These are phyloP conservation scores for Dictyostelium intermedium DNA, from an alignment of 78 protist species.

Conservation along the genomic window DNA sequence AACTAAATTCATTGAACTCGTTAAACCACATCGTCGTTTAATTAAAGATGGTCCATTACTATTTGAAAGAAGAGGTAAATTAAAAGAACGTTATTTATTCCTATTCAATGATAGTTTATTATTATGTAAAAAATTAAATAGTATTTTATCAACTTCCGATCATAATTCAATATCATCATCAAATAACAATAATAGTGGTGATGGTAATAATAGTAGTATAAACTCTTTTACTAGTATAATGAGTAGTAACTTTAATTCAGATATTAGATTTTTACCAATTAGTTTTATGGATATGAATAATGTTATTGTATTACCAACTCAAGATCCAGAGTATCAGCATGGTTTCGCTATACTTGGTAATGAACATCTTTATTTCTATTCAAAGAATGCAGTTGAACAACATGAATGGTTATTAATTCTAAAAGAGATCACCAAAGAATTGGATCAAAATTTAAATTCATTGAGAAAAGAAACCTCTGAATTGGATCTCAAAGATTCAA, in stretches of 20 bases:
- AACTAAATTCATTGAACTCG: slow-evolving; percentile 43
- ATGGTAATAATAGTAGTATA: neutral
- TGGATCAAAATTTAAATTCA: slow-evolving; percentile 21
- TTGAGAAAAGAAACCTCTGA: slow-evolving; percentile 17
- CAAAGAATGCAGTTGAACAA: slow-evolving; percentile 51
- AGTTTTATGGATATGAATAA: neutral
- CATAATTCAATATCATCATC: neutral
- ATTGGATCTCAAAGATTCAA: slow-evolving; percentile 1
- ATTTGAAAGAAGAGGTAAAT: slow-evolving; percentile 49
- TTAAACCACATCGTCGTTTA: slow-evolving; percentile 49
- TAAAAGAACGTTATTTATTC: slow-evolving; percentile 56
- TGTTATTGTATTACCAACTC: slow-evolving; percentile 28
- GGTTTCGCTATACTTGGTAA: slow-evolving; percentile 65
- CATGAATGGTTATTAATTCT: slow-evolving; percentile 42
- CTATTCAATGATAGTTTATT: slow-evolving; percentile 49
- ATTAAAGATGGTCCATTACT: slow-evolving; percentile 40
- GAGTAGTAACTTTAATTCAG: neutral
- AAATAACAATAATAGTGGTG: neutral
- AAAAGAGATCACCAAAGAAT: slow-evolving; percentile 40
- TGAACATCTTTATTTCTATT: slow-evolving; percentile 61
- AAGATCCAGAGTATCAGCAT: slow-evolving; percentile 38
- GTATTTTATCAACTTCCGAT: neutral
- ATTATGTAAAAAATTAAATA: slow-evolving; percentile 34
- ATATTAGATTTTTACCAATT: slow-evolving; percentile 19
- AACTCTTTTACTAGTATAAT: neutral